Conservation (phyloP, 768 basidiomycete genomes). For the Nidularia pulvinata region DNA sequence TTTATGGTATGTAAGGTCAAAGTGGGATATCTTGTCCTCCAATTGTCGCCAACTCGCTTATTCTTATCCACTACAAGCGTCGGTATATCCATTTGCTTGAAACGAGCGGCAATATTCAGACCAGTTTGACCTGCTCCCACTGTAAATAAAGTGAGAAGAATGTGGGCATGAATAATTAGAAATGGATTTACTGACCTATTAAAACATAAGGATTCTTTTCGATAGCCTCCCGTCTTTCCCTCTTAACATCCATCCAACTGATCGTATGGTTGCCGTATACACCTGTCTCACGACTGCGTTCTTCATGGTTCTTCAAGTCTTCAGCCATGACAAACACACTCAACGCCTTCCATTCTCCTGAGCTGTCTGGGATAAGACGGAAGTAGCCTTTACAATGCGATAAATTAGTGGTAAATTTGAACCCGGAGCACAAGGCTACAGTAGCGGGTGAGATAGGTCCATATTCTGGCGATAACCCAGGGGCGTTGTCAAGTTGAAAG, state of each 20-base stretch:
- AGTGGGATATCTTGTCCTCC: slow-evolving; percentile 40
- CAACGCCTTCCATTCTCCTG: slow-evolving; percentile 29
- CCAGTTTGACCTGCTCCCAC: slow-evolving; percentile 46
- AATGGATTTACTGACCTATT: slow-evolving; percentile 24
- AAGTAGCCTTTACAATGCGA: slow-evolving; percentile 29
- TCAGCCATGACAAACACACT: slow-evolving; percentile 25
- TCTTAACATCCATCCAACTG: slow-evolving; percentile 29
- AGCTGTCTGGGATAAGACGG: slow-evolving; percentile 20
- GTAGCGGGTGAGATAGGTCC: slow-evolving; percentile 3
- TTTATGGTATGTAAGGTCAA: slow-evolving; percentile 33
- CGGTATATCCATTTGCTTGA: slow-evolving; percentile 36
- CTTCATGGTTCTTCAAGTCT: slow-evolving; percentile 32
- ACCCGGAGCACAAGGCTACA: slow-evolving; percentile 28
- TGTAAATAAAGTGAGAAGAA: slow-evolving; percentile 7
- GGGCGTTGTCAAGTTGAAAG: slow-evolving; percentile 19
- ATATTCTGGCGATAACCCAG: slow-evolving; percentile 13
- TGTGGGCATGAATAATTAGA: background rate
- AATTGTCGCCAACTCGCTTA: slow-evolving; percentile 34
- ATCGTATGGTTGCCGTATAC: slow-evolving; percentile 32
- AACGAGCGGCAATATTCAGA: slow-evolving; percentile 38
- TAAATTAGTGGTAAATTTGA: slow-evolving; percentile 30
- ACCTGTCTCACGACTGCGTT: slow-evolving; percentile 21
- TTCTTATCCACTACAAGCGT: slow-evolving; percentile 33
- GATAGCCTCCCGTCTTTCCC: slow-evolving; percentile 27
- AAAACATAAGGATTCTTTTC: slow-evolving; percentile 36